These are phyloP conservation scores for Phytopythium montanum DNA, from an alignment of 352 stramenopile species.

Conservation along the genomic window DNA sequence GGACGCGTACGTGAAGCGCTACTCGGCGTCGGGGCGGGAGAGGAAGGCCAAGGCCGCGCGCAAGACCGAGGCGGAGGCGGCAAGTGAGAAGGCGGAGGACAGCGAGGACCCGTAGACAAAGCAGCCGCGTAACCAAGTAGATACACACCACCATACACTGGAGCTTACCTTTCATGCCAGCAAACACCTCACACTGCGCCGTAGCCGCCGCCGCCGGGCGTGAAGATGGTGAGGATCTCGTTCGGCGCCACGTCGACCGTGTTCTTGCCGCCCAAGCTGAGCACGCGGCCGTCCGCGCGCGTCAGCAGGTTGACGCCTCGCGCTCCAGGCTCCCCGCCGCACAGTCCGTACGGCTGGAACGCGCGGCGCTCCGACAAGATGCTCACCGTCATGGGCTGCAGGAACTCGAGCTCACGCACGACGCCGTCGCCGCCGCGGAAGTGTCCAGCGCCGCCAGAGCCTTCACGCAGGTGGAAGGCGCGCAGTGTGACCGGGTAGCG, in stretches of 20 bases:
- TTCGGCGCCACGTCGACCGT: slow-evolving; percentile 91
- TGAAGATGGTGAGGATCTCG: slow-evolving; percentile 95
- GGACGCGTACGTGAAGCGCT: slow-evolving; percentile 43
- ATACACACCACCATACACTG: slow-evolving; percentile 14
- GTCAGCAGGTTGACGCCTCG: slow-evolving; percentile 93
- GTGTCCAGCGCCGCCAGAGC: slow-evolving; percentile 89
- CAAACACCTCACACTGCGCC: slow-evolving; percentile 30
- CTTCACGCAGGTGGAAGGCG: slow-evolving; percentile 80
- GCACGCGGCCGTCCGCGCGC: slow-evolving; percentile 52
- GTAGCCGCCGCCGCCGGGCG: slow-evolving; percentile 96
- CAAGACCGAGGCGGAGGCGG: slow-evolving; percentile 6
- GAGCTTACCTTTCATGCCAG: no score
- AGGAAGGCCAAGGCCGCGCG: slow-evolving; percentile 6
- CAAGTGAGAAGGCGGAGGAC: not conserved
- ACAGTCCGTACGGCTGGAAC: slow-evolving; percentile 94
- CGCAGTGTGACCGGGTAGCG: slow-evolving; percentile 90
- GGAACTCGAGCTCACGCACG: slow-evolving; percentile 95
- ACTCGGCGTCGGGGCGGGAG: slow-evolving; percentile 13
- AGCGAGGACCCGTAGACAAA: slow-evolving; percentile 1
- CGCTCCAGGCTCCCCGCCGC: slow-evolving; percentile 87
- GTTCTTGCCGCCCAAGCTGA: slow-evolving; percentile 92
- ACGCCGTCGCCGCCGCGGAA: slow-evolving; percentile 95
- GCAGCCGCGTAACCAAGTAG: slow-evolving; percentile 6
- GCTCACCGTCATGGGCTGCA: slow-evolving; percentile 93
- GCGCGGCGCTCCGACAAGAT: slow-evolving; percentile 96